Evolutionary conservation across 2,329 filamentous ascomycete genomes (phyloP).

Genomic region (Fusarium mundagurra): DNA sequence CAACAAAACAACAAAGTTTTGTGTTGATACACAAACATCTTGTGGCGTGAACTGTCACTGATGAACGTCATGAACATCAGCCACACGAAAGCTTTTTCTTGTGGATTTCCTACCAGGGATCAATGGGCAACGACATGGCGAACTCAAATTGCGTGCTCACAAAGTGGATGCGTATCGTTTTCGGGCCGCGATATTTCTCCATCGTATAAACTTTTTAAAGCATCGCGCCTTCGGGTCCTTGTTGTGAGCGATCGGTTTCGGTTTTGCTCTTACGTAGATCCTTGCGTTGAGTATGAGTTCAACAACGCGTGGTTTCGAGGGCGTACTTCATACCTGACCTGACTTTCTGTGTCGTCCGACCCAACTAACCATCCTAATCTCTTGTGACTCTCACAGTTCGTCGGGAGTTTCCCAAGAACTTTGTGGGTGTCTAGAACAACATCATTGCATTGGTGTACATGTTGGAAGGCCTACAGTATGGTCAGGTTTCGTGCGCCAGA

Average conservation of each 20-base stretch:
- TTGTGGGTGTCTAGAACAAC: no score
- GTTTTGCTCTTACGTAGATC: slow-evolving; percentile 3
- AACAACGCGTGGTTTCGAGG: neutral
- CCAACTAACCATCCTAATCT: neutral
- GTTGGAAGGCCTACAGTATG: neutral
- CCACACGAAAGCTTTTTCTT: neutral
- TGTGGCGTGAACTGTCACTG: neutral
- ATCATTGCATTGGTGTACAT: neutral
- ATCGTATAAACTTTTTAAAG: slow-evolving; percentile 22
- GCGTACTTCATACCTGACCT: neutral
- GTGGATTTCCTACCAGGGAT: neutral
- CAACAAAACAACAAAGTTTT: neutral
- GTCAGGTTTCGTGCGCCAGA: neutral
- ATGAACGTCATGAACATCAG: neutral
- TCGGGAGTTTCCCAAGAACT: no score
- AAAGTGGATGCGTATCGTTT: neutral
- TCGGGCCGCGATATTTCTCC: slow-evolving; percentile 14
- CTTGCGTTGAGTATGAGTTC: no score
- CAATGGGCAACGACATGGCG: neutral
- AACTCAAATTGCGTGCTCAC: slow-evolving; percentile 27
- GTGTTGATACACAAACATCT: neutral
- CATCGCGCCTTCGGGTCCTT: slow-evolving; percentile 23
- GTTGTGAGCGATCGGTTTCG: neutral
- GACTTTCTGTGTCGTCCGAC: neutral
- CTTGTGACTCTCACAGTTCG: neutral